Percentiles rank a stretch among this genome's conserved stretches.
These are phyloP conservation scores for Neurospora hispaniola DNA, from an alignment of 495 filamentous ascomycete species.

Conservation along the genomic window DNA sequence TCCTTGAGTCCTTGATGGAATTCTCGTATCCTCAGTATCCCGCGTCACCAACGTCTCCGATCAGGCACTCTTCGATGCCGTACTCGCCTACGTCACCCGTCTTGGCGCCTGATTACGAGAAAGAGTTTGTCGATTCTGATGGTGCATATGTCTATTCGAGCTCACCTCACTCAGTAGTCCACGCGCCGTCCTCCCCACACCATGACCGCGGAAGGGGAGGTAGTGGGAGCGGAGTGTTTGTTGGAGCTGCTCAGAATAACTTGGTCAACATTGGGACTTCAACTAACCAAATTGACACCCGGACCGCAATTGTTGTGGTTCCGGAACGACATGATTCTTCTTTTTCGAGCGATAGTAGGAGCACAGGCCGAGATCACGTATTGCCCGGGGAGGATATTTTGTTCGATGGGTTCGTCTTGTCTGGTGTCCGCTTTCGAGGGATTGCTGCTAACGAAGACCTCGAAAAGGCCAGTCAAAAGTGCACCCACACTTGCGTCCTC, in stretches of 20 bases:
- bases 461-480: conserved; percentile 17
- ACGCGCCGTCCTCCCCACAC: neutral
- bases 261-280: conserved; percentile 4
- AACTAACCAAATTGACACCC: conserved; percentile 14
- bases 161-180: neutral
- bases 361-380: conserved; percentile 23
- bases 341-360: conserved; percentile 14
- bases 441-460: neutral
- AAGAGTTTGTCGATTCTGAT: neutral
- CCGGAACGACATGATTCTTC: conserved; percentile 7
- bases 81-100: neutral
- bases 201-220: neutral
- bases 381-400: conserved; percentile 24
- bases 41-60: neutral
- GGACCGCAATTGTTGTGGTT: conserved; percentile 20
- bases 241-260: conserved; percentile 1
- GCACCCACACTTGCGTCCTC: conserved; percentile 12
- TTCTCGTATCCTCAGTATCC: neutral
- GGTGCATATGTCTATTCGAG: neutral
- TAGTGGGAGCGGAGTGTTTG: neutral
- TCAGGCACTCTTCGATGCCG: neutral
- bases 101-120: neutral
- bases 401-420: conserved; percentile 18
- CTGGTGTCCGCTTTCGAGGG: neutral
- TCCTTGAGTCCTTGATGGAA: neutral